Evolutionary conservation across 257 asterid species (phyloP).

Genomic region (Forsythia viridissima): DNA sequence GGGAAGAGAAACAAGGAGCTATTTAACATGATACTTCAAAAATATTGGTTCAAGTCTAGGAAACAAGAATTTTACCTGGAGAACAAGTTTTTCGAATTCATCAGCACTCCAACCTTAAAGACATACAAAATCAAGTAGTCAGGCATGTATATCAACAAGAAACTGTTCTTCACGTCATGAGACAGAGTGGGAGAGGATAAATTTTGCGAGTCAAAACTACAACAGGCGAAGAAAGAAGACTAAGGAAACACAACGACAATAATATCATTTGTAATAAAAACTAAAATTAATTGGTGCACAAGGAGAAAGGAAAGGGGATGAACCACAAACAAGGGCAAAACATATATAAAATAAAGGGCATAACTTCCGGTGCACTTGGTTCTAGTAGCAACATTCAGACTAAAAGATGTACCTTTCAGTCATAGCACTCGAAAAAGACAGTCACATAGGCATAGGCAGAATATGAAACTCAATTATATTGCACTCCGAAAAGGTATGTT

Average conservation of each 20-base stretch:
- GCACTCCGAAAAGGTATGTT: neutral
- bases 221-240: neutral
- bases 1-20: conserved; percentile 4
- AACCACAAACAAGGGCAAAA: neutral
- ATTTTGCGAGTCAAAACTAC: neutral
- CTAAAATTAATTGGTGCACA: neutral
- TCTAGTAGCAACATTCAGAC: neutral
- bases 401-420: neutral
- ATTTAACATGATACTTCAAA: conserved; percentile 11
- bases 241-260: neutral
- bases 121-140: conserved; percentile 24
- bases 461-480: conserved; percentile 3
- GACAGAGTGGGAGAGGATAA: neutral
- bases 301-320: neutral
- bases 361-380: conserved; percentile 6
- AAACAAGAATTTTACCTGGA: conserved; percentile 54
- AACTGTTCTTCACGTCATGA: neutral
- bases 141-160: conserved; percentile 23
- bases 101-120: conserved; percentile 73
- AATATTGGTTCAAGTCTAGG: neutral
- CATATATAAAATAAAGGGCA: neutral
- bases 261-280: neutral
- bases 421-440: neutral
- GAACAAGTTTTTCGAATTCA: conserved; percentile 70
- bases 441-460: conserved; percentile 7